Percentiles rank a stretch among this genome's conserved stretches.
Conservation (phyloP, 176 grass and related monocot genomes). For the Dactylis glomerata region DNA sequence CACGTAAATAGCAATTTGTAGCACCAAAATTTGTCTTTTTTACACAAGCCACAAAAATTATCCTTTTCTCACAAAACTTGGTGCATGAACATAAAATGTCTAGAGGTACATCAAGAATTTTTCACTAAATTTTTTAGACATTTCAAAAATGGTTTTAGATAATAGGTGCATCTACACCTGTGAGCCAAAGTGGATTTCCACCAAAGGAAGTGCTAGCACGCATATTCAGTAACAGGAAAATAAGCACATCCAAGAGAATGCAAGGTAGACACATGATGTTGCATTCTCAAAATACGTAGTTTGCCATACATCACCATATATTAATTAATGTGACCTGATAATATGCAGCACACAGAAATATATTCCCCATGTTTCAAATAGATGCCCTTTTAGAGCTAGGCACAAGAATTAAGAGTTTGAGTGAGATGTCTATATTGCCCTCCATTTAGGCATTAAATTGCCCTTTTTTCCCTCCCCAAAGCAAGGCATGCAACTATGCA, state of each 20-base stretch:
- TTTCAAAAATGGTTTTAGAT: too few species aligned
- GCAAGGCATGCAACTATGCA: not conserved
- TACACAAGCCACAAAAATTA: too few species aligned
- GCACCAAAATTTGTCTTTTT: too few species aligned
- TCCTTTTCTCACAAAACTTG: too few species aligned
- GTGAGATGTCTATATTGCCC: not conserved
- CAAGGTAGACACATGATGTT: not conserved
- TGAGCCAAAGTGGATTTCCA: too few species aligned
- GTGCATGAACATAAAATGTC: too few species aligned
- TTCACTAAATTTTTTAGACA: too few species aligned
- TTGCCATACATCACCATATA: not conserved
- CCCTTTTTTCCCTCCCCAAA: not conserved
- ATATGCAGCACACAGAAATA: not conserved
- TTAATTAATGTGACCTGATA: not conserved
- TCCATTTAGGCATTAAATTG: not conserved
- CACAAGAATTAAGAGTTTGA: not conserved
- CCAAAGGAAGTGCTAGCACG: too few species aligned
- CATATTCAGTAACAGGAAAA: conserved; percentile 4
- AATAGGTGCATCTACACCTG: too few species aligned
- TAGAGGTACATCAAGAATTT: too few species aligned
- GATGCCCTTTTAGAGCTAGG: not conserved
- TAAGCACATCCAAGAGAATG: not conserved
- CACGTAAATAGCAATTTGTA: too few species aligned
- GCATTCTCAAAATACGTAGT: not conserved
- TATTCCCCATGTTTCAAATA: not conserved